These are phyloP conservation scores for Phaeosphaeria sp. DNA, from an alignment of 2,329 filamentous ascomycete species.

Conservation along the genomic window DNA sequence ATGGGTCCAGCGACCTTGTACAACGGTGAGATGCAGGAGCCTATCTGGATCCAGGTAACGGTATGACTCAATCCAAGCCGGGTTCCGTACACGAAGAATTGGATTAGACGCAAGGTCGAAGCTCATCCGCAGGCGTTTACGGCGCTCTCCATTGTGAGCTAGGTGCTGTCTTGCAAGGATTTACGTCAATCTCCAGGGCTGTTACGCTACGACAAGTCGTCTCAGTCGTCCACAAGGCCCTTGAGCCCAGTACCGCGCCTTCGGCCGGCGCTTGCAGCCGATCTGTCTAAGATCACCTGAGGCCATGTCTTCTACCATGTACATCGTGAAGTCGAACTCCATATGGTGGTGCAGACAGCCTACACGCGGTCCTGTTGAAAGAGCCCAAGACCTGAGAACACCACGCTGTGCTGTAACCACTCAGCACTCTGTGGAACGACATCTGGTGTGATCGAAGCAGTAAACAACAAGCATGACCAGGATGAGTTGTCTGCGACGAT, in stretches of 20 bases:
- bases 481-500: not conserved
- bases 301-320: not conserved
- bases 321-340: not conserved
- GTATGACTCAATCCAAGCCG: not conserved
- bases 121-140: not conserved
- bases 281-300: not conserved
- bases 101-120: not conserved
- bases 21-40: not conserved
- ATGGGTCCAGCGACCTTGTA: not conserved
- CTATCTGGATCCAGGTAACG: not conserved
- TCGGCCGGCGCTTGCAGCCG: not conserved
- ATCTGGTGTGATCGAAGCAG: not conserved
- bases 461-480: not conserved
- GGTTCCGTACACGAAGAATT: not conserved
- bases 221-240: not conserved
- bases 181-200: not conserved
- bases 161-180: not conserved
- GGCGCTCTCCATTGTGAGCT: not conserved
- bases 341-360: not conserved
- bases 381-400: not conserved
- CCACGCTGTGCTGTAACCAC: slow-evolving; percentile 1
- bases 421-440: not conserved
- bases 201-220: not conserved
- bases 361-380: not conserved
- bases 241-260: not conserved